phyloP scores from a whole-genome alignment of 2,329 filamentous ascomycete genomes.

The Fusarium proliferatum region DNA sequence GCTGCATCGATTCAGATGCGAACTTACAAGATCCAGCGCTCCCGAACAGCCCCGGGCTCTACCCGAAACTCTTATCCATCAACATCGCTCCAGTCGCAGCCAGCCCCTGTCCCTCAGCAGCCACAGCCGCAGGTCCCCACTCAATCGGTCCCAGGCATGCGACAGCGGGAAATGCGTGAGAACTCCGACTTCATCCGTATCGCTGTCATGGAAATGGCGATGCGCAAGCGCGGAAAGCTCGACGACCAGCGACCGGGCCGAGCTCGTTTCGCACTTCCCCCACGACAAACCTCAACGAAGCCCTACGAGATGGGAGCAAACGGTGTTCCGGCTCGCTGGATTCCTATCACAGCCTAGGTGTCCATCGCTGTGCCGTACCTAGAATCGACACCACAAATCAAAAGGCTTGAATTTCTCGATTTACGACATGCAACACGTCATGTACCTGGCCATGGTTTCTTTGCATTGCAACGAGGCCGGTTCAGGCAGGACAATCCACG shows the following conservation, averaged over 20 bases:
- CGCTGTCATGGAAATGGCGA: constrained; percentile 78
- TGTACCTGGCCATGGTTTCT: constrained; percentile 43
- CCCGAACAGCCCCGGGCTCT: constrained; percentile 53
- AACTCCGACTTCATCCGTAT: constrained; percentile 78
- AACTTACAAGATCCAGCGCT: constrained; percentile 71
- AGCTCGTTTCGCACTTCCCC: constrained; percentile 75
- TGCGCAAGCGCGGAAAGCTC: constrained; percentile 74
- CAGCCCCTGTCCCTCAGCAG: constrained; percentile 46
- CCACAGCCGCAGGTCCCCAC: constrained; percentile 49
- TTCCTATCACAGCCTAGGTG: constrained; percentile 51
- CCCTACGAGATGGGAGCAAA: constrained; percentile 67
- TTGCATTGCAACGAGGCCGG: constrained; percentile 37
- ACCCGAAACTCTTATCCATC: constrained; percentile 49
- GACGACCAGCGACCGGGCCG: constrained; percentile 74
- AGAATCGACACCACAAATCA: constrained; percentile 4
- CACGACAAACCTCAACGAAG: constrained; percentile 65
- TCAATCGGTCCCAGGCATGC: constrained; percentile 58
- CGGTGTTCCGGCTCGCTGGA: constrained; percentile 70
- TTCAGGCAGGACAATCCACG: constrained; percentile 38
- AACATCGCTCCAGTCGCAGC: constrained; percentile 44
- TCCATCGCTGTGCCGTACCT: constrained; percentile 7
- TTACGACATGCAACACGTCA: constrained; percentile 37
- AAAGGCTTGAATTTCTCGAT: constrained; percentile 6
- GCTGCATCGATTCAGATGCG: constrained; percentile 79
- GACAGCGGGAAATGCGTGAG: constrained; percentile 75